Base-by-base conservation (phyloP, 805 yeast species). In the Lachancea dasiensis region DNA sequence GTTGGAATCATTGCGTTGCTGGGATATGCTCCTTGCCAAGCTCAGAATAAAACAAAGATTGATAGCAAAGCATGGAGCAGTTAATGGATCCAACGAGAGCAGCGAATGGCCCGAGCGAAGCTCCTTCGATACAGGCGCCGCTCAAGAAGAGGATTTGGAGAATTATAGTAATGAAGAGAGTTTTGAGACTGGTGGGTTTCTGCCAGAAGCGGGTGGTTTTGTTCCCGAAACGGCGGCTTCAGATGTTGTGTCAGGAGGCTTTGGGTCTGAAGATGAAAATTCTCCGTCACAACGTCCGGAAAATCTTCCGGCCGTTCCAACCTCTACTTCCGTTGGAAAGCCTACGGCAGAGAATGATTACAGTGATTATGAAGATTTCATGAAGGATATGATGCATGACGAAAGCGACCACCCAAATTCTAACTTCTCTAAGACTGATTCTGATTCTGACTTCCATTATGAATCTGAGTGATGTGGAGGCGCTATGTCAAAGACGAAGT, bases 41-140 rank as follows among this genome's bases (percentile, higher is more conserved):
- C 53, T 49, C 30, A 50, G 51, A 43, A 52, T 51, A 14, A 50
- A 47, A 43, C 52, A 42, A 14, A 57, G 79, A 42, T 54, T 76
- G 36, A 69, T 73, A 41, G 53, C 49, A 27, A 50, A 62, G 3
- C 78, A 75, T 49, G 80, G 82, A 32, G 37, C 37, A 4, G 53
- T 54, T 5, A 31, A 23, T 6, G 47, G 39, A 6, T 34, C 28
- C 2, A 43, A 37, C 6, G 21, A 24, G 3, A 34, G 31, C 4
- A 34, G 35, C 2, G 38, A 23, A 13, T 35, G 48, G 26, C 54
- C 43, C 10, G 52, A 38, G 5, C 51, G 44, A 6, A 52, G 47
- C 17, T 51, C 39, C 18, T 41, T 27, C 3, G 46, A 4, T 9
- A 26, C 7, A 26, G 29, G 29, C 13, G 19, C 19, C 16, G 28